Evolutionary conservation across 1,284 basidiomycete species (phyloP).

Genomic region (Cutaneotrichosporon cyanovorans): DNA sequence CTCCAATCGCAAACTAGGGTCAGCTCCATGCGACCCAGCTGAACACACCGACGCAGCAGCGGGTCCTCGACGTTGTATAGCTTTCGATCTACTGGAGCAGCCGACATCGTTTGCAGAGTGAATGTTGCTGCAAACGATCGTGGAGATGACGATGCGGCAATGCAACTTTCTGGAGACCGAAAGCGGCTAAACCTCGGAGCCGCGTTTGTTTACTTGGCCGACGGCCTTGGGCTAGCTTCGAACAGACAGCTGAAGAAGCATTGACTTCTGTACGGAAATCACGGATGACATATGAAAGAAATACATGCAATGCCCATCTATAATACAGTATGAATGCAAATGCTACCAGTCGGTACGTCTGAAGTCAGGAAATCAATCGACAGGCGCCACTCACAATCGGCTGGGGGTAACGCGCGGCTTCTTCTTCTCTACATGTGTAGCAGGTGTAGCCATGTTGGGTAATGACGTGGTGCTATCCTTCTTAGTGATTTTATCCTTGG

Average conservation of each 20-base stretch:
- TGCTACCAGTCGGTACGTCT: neutral
- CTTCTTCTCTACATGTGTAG: neutral
- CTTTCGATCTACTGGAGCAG: no score
- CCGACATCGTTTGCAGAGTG: no score
- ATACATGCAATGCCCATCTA: neutral
- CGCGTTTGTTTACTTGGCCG: no score
- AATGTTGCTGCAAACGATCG: no score
- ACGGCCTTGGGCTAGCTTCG: no score
- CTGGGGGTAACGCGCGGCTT: neutral
- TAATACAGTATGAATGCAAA: neutral
- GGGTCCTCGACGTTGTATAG: conserved; percentile 42
- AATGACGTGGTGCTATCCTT: neutral
- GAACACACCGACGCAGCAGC: conserved; percentile 34
- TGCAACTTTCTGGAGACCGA: no score
- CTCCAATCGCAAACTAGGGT: conserved; percentile 38
- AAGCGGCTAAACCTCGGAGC: no score
- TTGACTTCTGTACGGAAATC: no score
- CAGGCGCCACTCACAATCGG: neutral
- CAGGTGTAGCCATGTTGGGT: neutral
- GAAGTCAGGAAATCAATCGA: neutral
- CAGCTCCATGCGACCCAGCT: neutral
- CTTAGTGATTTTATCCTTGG: neutral
- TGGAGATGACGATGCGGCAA: no score
- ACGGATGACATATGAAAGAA: no score
- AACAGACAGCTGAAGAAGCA: no score